Percentiles rank a stretch among this genome's conserved stretches.
Conservation (phyloP, 768 basidiomycete species). For the Heimioporus sp. region DNA sequence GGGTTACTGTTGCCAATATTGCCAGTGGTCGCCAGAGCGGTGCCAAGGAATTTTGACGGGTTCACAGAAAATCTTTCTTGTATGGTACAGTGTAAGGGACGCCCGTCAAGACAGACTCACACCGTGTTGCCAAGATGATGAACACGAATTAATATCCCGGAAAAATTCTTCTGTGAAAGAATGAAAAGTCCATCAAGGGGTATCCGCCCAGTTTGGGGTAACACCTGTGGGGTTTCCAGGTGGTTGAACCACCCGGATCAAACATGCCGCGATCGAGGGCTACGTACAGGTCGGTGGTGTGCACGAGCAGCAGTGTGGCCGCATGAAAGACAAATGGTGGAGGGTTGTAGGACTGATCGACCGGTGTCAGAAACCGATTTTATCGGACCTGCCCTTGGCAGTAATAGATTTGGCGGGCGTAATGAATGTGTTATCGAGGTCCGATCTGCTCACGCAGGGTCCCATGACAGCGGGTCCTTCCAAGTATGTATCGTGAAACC, state of each 20-base stretch:
- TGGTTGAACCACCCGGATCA: conserved; percentile 18
- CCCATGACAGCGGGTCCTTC: neutral
- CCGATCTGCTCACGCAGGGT: conserved; percentile 1
- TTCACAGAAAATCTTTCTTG: too few species aligned
- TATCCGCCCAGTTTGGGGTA: neutral
- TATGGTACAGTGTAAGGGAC: too few species aligned
- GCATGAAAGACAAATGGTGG: neutral
- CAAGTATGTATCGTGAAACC: neutral
- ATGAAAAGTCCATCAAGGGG: neutral
- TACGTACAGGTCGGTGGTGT: neutral
- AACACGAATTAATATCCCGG: conserved; percentile 1
- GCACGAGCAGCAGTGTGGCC: neutral
- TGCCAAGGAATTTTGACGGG: too few species aligned
- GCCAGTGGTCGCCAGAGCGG: too few species aligned
- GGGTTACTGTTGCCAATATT: too few species aligned
- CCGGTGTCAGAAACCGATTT: neutral
- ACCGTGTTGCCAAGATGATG: conserved; percentile 7
- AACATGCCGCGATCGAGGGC: neutral
- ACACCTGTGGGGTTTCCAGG: neutral
- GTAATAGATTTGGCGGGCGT: neutral
- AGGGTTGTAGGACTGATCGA: neutral
- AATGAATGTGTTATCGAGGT: conserved; percentile 7
- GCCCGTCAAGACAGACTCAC: too few species aligned
- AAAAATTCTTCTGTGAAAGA: neutral
- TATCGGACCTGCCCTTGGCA: neutral